Percentiles rank a stretch among this genome's conserved stretches.
Conservation (phyloP, 371 early-diverging fungal species). For the Saksenaea oblongispora region DNA sequence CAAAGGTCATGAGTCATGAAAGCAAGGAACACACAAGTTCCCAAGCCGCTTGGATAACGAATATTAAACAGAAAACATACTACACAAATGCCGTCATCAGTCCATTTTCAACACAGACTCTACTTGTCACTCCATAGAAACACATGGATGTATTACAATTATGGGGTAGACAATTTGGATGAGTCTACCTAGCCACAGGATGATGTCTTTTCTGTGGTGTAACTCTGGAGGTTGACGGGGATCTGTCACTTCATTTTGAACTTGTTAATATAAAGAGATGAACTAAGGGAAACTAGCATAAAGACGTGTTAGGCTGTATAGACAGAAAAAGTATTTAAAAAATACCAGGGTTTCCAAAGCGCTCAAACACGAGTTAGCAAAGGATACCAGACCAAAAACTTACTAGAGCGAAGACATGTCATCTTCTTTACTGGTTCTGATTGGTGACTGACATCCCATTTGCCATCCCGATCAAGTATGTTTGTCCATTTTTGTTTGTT, state of each 20-base stretch:
- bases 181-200: neutral
- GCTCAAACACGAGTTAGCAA: neutral
- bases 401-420: neutral
- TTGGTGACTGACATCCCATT: neutral
- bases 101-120: neutral
- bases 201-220: neutral
- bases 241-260: neutral
- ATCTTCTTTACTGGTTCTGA: neutral
- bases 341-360: neutral
- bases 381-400: neutral
- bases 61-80: neutral
- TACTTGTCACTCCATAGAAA: neutral
- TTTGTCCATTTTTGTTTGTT: conserved; percentile 5
- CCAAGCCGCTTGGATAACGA: neutral
- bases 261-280: neutral
- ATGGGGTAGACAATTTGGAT: neutral
- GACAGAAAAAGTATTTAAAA: neutral
- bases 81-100: neutral
- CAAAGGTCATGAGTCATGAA: conserved; percentile 3
- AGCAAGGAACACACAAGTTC: conserved; percentile 1
- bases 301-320: neutral
- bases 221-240: neutral
- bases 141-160: conserved; percentile 5
- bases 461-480: neutral
- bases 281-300: neutral